Base-by-base conservation (phyloP, 306 rosid genomes). In the Leucaena leucocephala region DNA sequence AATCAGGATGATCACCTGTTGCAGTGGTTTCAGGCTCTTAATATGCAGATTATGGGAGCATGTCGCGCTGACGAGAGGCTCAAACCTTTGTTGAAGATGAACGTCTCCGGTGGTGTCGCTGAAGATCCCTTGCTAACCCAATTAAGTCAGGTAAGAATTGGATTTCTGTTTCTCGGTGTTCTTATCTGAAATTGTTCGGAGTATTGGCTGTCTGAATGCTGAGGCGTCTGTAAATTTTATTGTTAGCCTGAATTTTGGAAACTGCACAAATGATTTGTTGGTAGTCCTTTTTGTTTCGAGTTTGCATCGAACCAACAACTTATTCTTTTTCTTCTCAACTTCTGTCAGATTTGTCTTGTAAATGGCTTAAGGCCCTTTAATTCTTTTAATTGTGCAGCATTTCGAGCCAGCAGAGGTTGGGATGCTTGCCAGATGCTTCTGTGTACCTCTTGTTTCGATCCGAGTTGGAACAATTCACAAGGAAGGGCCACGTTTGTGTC, bases 371-470 rank as follows among this genome's bases (percentile, higher is more conserved):
- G 9, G 43, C 7, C 0, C 39, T 49, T 63, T n/a, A 15, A 3
- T 16, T 76, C 19, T 62, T 4, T 83, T 45, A 12, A 39, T 10
- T 17, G 4, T 86, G 48, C 84, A 96, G 99, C 97, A 96, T 93
- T 96, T 96, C 36, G 98, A 93, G 89, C 98, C 94, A 8, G 97
- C 86, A 0, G 99, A 96, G 81, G 98, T 96, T 77, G 98, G 96
- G 15, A 90, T 96, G 90, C 80, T 96, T 40, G 99, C 98, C 5
- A 93, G 99, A 85, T 96, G 99, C 90, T 96, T 96, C 79, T 96
- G 97, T 74, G 87, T 96, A 71, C 99, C 99, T 11, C 98, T 96
- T 66, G 99, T 96, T 68, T 91, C 99, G 3, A 77, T 96, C 13
- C 98, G 99, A 16, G 98, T 91, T 45, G 99, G 99, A 39, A 91